Conservation (phyloP, 1,284 basidiomycete species). For the Trichosporon ovoides region DNA sequence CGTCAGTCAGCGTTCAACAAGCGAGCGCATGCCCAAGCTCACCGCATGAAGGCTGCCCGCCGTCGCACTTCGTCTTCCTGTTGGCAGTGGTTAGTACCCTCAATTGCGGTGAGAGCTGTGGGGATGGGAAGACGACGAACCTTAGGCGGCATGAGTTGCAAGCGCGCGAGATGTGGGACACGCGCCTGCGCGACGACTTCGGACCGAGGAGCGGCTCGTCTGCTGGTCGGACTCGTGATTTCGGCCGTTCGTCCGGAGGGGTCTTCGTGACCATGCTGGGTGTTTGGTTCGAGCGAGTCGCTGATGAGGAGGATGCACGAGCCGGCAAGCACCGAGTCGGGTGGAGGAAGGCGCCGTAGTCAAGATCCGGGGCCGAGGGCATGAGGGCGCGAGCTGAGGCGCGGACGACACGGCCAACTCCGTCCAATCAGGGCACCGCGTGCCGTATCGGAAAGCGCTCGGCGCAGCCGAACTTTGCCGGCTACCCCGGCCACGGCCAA, state of each 20-base stretch:
- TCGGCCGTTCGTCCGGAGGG: neutral
- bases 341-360: too few species aligned
- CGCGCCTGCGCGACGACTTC: constrained; percentile 17
- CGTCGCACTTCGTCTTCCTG: constrained; percentile 24
- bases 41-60: constrained; percentile 20
- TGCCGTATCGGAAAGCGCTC: too few species aligned
- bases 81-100: constrained; percentile 8
- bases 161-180: constrained; percentile 21
- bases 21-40: neutral
- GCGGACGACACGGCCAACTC: too few species aligned
- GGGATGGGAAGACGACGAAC: constrained; percentile 10
- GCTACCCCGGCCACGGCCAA: too few species aligned
- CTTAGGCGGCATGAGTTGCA: constrained; percentile 21
- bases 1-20: constrained; percentile 6
- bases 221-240: neutral
- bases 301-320: neutral
- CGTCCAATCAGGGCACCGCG: too few species aligned
- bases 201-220: neutral
- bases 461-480: too few species aligned
- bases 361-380: too few species aligned
- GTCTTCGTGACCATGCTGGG: neutral
- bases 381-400: too few species aligned
- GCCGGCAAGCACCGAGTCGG: too few species aligned
- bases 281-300: neutral
- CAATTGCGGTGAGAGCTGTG: neutral